Percentiles rank a stretch among this genome's conserved stretches.
phyloP scores from a whole-genome alignment of 805 yeast genomes.

The Barnettozyma botsteinii region DNA sequence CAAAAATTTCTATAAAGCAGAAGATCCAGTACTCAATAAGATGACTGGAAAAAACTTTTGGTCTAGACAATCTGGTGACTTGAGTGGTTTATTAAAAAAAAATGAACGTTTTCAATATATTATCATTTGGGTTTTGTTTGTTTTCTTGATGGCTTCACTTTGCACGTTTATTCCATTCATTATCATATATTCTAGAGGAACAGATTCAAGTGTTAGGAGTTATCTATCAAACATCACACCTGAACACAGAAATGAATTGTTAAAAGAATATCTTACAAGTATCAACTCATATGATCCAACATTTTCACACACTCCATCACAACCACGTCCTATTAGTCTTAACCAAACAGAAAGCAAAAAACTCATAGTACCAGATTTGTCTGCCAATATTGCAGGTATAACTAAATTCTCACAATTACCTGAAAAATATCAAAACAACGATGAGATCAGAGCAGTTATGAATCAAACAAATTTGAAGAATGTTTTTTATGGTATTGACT shows the following conservation, averaged over 20 bases:
- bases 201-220: constrained; percentile 22
- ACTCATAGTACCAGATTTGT: constrained; percentile 3
- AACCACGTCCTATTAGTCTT: not conserved
- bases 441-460: constrained; percentile 35
- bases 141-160: constrained; percentile 12
- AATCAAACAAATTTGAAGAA: constrained; percentile 27
- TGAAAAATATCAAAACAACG: constrained; percentile 28
- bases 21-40: constrained; percentile 13
- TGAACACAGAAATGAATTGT: constrained; percentile 20
- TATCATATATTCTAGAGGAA: constrained; percentile 29
- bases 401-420: constrained; percentile 30
- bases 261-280: constrained; percentile 8
- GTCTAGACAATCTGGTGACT: constrained; percentile 2
- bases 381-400: constrained; percentile 17
- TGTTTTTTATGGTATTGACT: constrained; percentile 52
- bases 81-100: not conserved
- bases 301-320: not conserved
- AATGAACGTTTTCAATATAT: constrained; percentile 6
- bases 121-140: constrained; percentile 19
- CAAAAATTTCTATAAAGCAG: constrained; percentile 15
- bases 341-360: not conserved
- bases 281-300: not conserved
- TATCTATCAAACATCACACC: constrained; percentile 28
- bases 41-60: constrained; percentile 7
- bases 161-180: constrained; percentile 19